These are phyloP conservation scores for Phytopythium kandeliae DNA, from an alignment of 352 stramenopile genomes.

Conservation along the genomic window DNA sequence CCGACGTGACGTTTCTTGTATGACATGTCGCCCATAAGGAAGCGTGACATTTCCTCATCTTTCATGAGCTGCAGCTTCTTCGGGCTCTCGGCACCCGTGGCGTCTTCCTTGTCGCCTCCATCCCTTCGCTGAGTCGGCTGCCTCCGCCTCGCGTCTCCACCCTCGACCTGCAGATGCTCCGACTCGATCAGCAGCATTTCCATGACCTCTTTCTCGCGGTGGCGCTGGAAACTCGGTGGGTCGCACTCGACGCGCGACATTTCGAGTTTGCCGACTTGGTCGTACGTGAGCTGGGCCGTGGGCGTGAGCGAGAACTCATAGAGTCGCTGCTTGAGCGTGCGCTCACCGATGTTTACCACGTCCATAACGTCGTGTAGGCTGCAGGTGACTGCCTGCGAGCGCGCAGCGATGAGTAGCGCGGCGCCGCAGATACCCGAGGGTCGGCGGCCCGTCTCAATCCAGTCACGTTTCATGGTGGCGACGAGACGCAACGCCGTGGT, in stretches of 20 bases:
- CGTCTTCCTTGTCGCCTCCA: constrained; percentile 27
- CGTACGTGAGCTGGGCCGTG: constrained; percentile 92
- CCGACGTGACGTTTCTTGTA: constrained; percentile 60
- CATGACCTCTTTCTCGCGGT: constrained; percentile 84
- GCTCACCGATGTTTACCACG: constrained; percentile 95
- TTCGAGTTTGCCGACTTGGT: constrained; percentile 92
- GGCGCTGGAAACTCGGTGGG: constrained; percentile 84
- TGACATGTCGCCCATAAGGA: constrained; percentile 51
- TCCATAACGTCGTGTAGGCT: constrained; percentile 82
- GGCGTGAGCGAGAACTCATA: constrained; percentile 97
- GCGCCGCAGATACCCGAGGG: constrained; percentile 97
- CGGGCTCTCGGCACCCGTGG: constrained; percentile 20
- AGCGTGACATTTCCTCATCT: constrained; percentile 76
- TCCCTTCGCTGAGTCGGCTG: constrained; percentile 11
- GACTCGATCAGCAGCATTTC: constrained; percentile 89
- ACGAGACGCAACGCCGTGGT: constrained; percentile 95
- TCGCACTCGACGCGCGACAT: constrained; percentile 86
- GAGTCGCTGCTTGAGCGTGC: constrained; percentile 95
- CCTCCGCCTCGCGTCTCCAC: constrained; percentile 23
- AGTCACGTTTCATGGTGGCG: constrained; percentile 98
- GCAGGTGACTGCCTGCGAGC: constrained; percentile 93
- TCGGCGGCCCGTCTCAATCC: constrained; percentile 96
- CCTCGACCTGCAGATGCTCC: constrained; percentile 50
- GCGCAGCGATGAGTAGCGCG: constrained; percentile 93
- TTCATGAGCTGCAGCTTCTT: constrained; percentile 46